A percentile compares a stretch with the other conserved stretches of the same genome.
These are phyloP conservation scores for Macrolepiota dolichaula DNA, from an alignment of 768 basidiomycete species.

Conservation along the genomic window DNA sequence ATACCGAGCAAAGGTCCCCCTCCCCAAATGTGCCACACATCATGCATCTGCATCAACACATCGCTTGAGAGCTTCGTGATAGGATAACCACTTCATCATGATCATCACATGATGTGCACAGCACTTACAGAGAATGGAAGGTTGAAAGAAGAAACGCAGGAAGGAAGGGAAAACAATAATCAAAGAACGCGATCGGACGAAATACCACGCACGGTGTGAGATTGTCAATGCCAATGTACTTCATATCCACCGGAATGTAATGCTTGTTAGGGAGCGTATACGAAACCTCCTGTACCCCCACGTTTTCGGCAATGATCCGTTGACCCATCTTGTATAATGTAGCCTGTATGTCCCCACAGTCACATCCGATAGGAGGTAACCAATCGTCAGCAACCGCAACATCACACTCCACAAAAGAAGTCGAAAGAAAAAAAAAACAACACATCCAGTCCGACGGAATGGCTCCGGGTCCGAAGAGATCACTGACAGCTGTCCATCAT, in stretches of 20 bases:
- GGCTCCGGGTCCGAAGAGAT: neutral
- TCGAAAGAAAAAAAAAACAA: neutral
- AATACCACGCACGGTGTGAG: slow-evolving; percentile 49
- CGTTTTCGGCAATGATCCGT: slow-evolving; percentile 64
- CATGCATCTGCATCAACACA: neutral
- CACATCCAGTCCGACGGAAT: neutral
- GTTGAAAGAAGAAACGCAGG: neutral
- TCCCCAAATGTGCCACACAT: neutral
- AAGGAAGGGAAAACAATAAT: neutral
- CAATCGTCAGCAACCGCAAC: neutral
- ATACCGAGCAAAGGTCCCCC: neutral
- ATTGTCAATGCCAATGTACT: slow-evolving; percentile 70
- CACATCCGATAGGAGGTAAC: neutral
- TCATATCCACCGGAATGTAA: slow-evolving; percentile 86
- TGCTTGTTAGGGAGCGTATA: slow-evolving; percentile 93
- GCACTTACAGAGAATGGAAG: neutral
- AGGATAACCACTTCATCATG: neutral
- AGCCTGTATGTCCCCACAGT: slow-evolving; percentile 46
- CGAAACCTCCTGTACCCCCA: slow-evolving; percentile 51
- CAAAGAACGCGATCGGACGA: slow-evolving; percentile 4
- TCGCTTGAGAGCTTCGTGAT: neutral
- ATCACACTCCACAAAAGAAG: neutral
- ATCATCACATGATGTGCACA: neutral
- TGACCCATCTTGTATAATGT: slow-evolving; percentile 90
- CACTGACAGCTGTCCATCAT: neutral